Conservation (phyloP, 2,329 filamentous ascomycete species). For the Pseudocercospora macadamiae region DNA sequence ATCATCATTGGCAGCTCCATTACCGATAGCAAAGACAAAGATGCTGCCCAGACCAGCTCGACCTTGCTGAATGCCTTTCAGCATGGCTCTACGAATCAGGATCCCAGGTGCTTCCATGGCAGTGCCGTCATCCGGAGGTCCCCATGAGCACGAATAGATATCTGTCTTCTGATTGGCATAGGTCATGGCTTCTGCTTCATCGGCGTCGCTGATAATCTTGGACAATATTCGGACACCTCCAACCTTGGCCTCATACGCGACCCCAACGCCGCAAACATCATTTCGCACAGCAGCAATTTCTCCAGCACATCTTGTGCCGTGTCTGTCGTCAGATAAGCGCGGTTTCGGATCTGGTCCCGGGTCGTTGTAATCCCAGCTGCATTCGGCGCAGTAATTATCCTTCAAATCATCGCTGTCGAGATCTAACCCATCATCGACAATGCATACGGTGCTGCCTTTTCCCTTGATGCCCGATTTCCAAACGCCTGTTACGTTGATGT, state of each 20-base stretch:
- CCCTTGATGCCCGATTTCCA: conserved; percentile 93
- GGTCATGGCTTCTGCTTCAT: conserved; percentile 91
- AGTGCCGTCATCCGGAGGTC: conserved; percentile 86
- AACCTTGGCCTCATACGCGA: conserved; percentile 89
- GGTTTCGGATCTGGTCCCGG: conserved; percentile 76
- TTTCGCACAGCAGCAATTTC: conserved; percentile 93
- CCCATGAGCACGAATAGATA: conserved; percentile 99
- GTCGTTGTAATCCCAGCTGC: conserved; percentile 97
- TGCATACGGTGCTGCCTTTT: conserved; percentile 83
- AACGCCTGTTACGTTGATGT: conserved; percentile 92
- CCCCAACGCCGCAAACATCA: conserved; percentile 90
- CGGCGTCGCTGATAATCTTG: conserved; percentile 84
- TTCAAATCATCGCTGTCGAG: conserved; percentile 93
- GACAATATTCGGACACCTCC: conserved; percentile 91
- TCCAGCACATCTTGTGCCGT: conserved; percentile 92
- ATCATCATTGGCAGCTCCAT: conserved; percentile 82
- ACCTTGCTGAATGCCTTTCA: conserved; percentile 88
- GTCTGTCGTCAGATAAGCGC: conserved; percentile 78
- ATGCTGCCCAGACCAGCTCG: conserved; percentile 82
- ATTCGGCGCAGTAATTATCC: conserved; percentile 88
- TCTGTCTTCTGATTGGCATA: conserved; percentile 89
- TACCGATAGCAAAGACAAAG: conserved; percentile 95
- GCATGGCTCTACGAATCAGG: conserved; percentile 85
- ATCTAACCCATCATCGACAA: conserved; percentile 94
- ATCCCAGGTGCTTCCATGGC: conserved; percentile 94